Base-by-base conservation (phyloP, 345 rosid genomes). In the Rhodamnia rubescens region DNA sequence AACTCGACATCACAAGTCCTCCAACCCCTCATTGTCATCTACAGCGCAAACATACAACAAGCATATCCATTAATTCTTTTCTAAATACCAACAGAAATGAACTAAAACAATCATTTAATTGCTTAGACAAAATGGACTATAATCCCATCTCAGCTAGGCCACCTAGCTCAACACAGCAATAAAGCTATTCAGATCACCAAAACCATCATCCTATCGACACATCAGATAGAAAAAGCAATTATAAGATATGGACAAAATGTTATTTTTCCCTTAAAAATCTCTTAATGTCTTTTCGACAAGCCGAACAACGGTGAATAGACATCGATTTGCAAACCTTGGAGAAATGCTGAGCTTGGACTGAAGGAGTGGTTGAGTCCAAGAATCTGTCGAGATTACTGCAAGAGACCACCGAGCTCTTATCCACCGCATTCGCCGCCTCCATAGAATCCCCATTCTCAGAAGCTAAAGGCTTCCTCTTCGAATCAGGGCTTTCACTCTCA, bases 1-100 rank as follows among this genome's bases (percentile, higher is more conserved):
- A 32, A 75, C 89, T 93, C 93, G 4, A 85, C 64, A 53, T 88
- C 91, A 7, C 90, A 86, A 20, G 87, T 90, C 83, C 92, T 92
- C 97, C 95, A 90, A 44, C 89, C 91, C 85, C 88, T 90, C 80
- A 84, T 83, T 40, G 89, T 90, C 58, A 86, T 92, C 94, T 93
- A 84, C 88, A 57, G 80, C 26, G 32, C 81, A 84, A 91, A 86
- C 29, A 69, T 51, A 87, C 56, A 58, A 83, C 18, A 40, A 52
- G 36, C 64, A 51, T 18, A 55, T 52, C 64, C 7, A 74, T 36
- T 32, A 7, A 26, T 24, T 14, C 11, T 49, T 61, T 58, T 29
- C 8, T 3, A 53, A 53, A 26, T 51, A 50, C 11, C 27, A 42
- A 82, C 21, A 82, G 53, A 53, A 53, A 82, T 47, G 40, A 59